Base-by-base conservation (phyloP, 2,329 filamentous ascomycete species). In the Penicillium hesseltinei region DNA sequence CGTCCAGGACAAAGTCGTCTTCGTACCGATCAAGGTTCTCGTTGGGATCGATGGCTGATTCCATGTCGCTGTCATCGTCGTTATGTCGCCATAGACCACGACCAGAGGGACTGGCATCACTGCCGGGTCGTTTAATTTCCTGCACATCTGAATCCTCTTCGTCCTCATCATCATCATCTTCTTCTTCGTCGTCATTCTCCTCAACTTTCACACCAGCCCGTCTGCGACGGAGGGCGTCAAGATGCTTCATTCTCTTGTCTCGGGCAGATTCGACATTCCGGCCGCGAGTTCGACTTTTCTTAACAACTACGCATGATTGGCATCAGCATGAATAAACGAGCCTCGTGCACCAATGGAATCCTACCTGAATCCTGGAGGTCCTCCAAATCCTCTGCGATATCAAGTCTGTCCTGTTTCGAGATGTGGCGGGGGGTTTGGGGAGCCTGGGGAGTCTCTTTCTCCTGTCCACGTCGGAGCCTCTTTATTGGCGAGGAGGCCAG, bases 1-100 rank as follows among this genome's bases (percentile, higher is more conserved):
- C 84, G 45, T 88, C 78, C 2, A 81, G 78, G 21, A 92, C 81
- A 60, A 91, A 91, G 58, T 84, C 84, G 3, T 84, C 82, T 31
- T 86, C 83, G 27, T 86, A 82, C 9, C 80, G 75, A 50, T 83
- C 80, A n/a, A 81, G 75, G 39, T 80, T 75, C 65, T 84, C 61
- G 70, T 71, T 53, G n/a, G 62, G 60, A 10, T 65, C 54, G 11
- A 69, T 60, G 11, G 66, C 56, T 4, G 68, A 66, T 57, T 72
- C 70, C 19, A 66, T 58, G 19, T 75, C 70, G 54, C 71, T 74
- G 27, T 74, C 63, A 36, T 64, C 66, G 10, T 62, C 48, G 25
- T 62, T 51, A 17, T 43, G 49, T 3, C 42, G 63, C 27, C 63
- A 61, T 38, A 38, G 25, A 25, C 54, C 17, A 6, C 48, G 33